phyloP scores from a whole-genome alignment of 805 yeast genomes.

The Lachancea waltii region DNA sequence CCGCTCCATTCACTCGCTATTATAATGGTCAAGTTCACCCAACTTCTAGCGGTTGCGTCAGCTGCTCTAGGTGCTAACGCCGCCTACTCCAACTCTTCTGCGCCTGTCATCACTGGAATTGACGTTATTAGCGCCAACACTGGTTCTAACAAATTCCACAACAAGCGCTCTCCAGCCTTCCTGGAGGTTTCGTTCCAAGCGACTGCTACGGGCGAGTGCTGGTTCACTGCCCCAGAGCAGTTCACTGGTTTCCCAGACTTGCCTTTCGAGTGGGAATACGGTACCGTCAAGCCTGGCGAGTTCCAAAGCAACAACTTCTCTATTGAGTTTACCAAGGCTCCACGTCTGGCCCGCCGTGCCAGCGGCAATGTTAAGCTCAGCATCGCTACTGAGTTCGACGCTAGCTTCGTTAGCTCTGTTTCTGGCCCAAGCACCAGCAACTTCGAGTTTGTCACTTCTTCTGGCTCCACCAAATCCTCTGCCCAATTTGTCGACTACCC shows the following conservation, averaged over 20 bases:
- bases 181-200: conserved; percentile 8
- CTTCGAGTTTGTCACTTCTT: conserved; percentile 1
- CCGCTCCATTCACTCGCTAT: conserved; percentile 2
- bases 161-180: not conserved
- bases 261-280: conserved; percentile 5
- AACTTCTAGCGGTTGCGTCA: not conserved
- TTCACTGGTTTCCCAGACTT: conserved; percentile 1
- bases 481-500: not conserved
- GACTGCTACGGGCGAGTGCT: conserved; percentile 7
- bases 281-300: conserved; percentile 1
- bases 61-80: not conserved
- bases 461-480: conserved; percentile 2
- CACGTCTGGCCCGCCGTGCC: too few species aligned
- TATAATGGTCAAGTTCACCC: not conserved
- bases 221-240: conserved; percentile 10
- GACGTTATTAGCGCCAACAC: not conserved
- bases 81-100: conserved; percentile 2
- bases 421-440: not conserved
- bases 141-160: not conserved
- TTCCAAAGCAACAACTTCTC: conserved; percentile 1
- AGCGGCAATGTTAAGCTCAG: conserved; percentile 1
- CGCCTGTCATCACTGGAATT: not conserved
- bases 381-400: not conserved
- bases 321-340: conserved; percentile 1
- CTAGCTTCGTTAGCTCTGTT: not conserved